phyloP scores from a whole-genome alignment of 345 rosid species.

The Carallia brachiata region DNA sequence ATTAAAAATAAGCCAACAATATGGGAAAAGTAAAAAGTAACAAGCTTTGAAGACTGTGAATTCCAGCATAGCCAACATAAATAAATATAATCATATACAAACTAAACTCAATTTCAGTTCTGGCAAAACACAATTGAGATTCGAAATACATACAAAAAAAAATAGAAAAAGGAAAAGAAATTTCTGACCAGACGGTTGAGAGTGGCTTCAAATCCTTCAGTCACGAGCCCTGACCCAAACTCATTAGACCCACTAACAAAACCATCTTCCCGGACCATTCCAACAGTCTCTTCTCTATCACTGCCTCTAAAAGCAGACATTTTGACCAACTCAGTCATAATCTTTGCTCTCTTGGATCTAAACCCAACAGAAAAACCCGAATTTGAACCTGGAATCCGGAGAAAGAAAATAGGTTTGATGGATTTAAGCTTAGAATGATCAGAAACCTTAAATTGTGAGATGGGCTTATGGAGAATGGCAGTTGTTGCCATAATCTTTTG shows the following conservation, averaged over 20 bases:
- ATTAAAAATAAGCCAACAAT: no score
- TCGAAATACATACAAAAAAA: not conserved
- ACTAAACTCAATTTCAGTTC: no score
- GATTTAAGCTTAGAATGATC: constrained; percentile 17
- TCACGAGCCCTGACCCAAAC: constrained; percentile 11
- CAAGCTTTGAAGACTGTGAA: no score
- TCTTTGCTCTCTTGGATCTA: constrained; percentile 17
- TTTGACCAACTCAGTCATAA: constrained; percentile 34
- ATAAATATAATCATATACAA: no score
- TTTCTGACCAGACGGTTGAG: constrained; percentile 58
- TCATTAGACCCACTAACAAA: constrained; percentile 25
- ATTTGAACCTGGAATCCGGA: constrained; percentile 15
- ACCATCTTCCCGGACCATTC: constrained; percentile 44
- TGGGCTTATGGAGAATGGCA: constrained; percentile 20
- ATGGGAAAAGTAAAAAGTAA: no score
- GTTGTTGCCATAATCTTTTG: constrained; percentile 29
- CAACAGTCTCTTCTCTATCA: constrained; percentile 36
- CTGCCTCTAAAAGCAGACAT: constrained; percentile 29
- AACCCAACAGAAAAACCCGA: constrained; percentile 23
- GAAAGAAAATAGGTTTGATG: constrained; percentile 13
- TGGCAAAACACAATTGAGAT: no score
- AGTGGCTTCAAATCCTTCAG: constrained; percentile 42
- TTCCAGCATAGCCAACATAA: no score
- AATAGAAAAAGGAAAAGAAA: not conserved
- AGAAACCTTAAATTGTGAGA: constrained; percentile 3